Base-by-base conservation (phyloP, 352 stramenopile genomes). In the Pythium rhizo-oryzae region DNA sequence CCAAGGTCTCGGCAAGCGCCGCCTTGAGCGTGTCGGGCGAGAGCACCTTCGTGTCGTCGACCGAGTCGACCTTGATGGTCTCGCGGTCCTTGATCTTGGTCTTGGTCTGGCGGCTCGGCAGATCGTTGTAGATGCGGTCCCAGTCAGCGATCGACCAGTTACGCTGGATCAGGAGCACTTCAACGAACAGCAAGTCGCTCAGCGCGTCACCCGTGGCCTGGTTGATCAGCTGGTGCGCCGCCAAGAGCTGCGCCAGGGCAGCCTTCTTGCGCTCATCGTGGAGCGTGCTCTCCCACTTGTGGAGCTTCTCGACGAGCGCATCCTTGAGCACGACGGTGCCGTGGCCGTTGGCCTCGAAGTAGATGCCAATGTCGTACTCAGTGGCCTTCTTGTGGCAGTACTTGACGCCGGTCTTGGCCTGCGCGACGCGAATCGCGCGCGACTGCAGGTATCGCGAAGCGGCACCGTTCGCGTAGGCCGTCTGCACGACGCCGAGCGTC, bases 341-440 rank as follows among this genome's bases (percentile, higher is more conserved):
- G 80, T 99, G 98, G 53, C 98, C 98, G 81, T 99, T 99, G 35
- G 98, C 92, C 80, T 99, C 98, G 79, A 99, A 99, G 87, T 99
- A 99, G 46, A 99, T 90, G 37, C 97, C 98, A 64, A 99, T 90
- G 79, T 99, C 98, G 75, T 97, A 99, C 62, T 98, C 76, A 44
- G 89, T 78, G 21, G 97, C 94, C 67, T 97, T 96, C 58, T 97
- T 87, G 79, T 99, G 97, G 55, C 99, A 96, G 75, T 98, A 94
- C 82, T 99, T 99, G 55, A 99, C 97, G 52, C 97, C 97, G 8
- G 97, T 99, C 84, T 98, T 99, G 59, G 97, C 93, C 73, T 97
- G 85, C 15, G 80, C 74, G 18, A 99, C 89, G 39, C 72, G 76
- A 55, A 97, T 86, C 53, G 74, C 78, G 35, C 79, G 76, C 30